These are phyloP conservation scores for Pezizomycotina sp. DNA, from an alignment of 2,329 filamentous ascomycete species.

Conservation along the genomic window DNA sequence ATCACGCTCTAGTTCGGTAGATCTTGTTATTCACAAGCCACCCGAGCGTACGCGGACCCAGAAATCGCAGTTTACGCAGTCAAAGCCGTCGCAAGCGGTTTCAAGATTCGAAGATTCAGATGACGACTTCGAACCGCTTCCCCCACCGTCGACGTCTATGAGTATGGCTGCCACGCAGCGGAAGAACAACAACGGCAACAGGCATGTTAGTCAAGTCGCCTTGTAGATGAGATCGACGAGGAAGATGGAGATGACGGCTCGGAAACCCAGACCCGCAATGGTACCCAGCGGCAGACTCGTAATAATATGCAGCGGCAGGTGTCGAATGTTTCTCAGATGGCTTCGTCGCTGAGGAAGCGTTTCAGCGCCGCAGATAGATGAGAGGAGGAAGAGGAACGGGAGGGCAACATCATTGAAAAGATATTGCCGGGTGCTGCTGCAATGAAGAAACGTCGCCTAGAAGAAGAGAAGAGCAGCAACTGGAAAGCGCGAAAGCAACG, in stretches of 20 bases:
- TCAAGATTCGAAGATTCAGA: slow-evolving; percentile 18
- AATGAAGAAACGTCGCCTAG: slow-evolving; percentile 61
- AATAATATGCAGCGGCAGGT: no score
- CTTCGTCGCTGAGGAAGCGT: no score
- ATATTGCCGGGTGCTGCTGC: slow-evolving; percentile 61
- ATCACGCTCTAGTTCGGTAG: no score
- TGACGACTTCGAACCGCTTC: slow-evolving; percentile 13
- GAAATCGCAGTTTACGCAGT: slow-evolving; percentile 9
- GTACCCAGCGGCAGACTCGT: no score
- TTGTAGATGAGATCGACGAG: no score
- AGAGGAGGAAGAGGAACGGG: slow-evolving; percentile 26
- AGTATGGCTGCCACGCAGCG: slow-evolving; percentile 1
- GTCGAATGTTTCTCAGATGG: no score
- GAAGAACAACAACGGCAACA: neutral
- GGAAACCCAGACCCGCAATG: no score
- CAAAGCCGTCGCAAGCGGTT: slow-evolving; percentile 14
- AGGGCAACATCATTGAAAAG: slow-evolving; percentile 47
- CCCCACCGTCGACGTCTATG: slow-evolving; percentile 7
- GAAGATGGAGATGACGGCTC: no score
- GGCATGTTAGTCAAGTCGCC: no score
- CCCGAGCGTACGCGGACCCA: no score
- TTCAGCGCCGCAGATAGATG: slow-evolving; percentile 20
- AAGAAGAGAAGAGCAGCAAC: slow-evolving; percentile 33
- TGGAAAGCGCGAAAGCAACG: slow-evolving; percentile 6
- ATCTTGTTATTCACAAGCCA: no score